These are phyloP conservation scores for Cladophialophora carrionii DNA, from an alignment of 2,329 filamentous ascomycete species.

Conservation along the genomic window DNA sequence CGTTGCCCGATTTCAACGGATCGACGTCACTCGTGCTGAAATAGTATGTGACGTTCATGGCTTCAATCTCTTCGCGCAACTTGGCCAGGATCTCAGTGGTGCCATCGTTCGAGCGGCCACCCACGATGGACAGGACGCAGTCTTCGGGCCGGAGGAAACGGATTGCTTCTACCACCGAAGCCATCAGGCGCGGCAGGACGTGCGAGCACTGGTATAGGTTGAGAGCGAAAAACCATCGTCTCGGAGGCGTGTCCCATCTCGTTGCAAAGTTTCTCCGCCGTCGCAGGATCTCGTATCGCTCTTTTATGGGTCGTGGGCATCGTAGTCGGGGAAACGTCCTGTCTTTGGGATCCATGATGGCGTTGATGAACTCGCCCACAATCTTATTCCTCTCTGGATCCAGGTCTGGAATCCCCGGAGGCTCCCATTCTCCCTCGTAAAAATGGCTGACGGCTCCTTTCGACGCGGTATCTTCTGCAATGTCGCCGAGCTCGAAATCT, in stretches of 20 bases:
- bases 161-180: constrained; percentile 57
- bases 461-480: neutral
- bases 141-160: constrained; percentile 55
- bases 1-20: constrained; percentile 44
- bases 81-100: constrained; percentile 56
- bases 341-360: constrained; percentile 15
- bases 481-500: constrained; percentile 6
- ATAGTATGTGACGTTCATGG: constrained; percentile 36
- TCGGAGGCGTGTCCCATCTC: constrained; percentile 14
- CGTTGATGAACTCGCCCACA: constrained; percentile 11
- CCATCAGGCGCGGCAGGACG: constrained; percentile 57
- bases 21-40: constrained; percentile 48
- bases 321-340: constrained; percentile 12
- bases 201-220: constrained; percentile 53
- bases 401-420: constrained; percentile 10
- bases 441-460: constrained; percentile 5
- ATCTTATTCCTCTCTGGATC: constrained; percentile 5
- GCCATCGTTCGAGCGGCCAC: constrained; percentile 60
- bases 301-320: constrained; percentile 33
- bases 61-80: constrained; percentile 48
- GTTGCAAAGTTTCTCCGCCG: constrained; percentile 41
- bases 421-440: constrained; percentile 16
- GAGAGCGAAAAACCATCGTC: constrained; percentile 54
- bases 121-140: constrained; percentile 60
- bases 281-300: constrained; percentile 15